These are phyloP conservation scores for Nicotiana knightiana DNA, from an alignment of 257 asterid genomes.

Conservation along the genomic window DNA sequence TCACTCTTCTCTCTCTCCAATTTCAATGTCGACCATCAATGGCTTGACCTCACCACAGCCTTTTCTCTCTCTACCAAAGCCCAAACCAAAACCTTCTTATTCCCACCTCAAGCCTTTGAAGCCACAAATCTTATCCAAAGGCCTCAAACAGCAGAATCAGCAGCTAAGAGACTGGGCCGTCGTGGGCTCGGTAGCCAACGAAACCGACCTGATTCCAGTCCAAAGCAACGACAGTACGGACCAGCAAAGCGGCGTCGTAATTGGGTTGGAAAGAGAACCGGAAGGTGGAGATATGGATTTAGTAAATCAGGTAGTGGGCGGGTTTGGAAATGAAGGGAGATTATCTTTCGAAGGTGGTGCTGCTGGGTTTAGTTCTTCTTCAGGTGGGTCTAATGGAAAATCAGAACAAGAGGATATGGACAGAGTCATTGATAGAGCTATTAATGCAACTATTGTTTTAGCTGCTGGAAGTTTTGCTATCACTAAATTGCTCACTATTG, in stretches of 20 bases:
- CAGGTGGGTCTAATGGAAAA: constrained; percentile 30
- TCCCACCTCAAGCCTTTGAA: constrained; percentile 15
- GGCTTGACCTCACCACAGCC: constrained; percentile 31
- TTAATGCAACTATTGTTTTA: constrained; percentile 69
- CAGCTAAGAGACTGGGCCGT: constrained; percentile 20
- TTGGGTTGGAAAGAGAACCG: constrained; percentile 28
- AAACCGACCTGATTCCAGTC: constrained; percentile 42
- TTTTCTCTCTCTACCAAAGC: constrained; percentile 41
- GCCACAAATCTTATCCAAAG: constrained; percentile 6
- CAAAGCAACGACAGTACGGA: constrained; percentile 46
- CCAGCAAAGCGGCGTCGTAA: constrained; percentile 48
- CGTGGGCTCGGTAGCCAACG: constrained; percentile 32
- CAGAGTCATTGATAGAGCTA: constrained; percentile 51
- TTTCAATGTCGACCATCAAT: constrained; percentile 43
- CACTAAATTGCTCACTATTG: constrained; percentile 71
- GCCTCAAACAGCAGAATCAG: constrained; percentile 11
- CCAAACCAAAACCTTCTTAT: constrained; percentile 26
- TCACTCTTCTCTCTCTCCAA: neutral
- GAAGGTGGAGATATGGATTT: constrained; percentile 18
- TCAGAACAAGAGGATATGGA: constrained; percentile 29
- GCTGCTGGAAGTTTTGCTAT: constrained; percentile 81
- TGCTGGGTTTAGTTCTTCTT: constrained; percentile 41
- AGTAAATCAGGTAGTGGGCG: constrained; percentile 51
- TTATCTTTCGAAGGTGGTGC: constrained; percentile 57
- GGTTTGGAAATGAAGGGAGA: constrained; percentile 54